Conservation (phyloP, 805 yeast species). For the Brettanomyces custersianus region DNA sequence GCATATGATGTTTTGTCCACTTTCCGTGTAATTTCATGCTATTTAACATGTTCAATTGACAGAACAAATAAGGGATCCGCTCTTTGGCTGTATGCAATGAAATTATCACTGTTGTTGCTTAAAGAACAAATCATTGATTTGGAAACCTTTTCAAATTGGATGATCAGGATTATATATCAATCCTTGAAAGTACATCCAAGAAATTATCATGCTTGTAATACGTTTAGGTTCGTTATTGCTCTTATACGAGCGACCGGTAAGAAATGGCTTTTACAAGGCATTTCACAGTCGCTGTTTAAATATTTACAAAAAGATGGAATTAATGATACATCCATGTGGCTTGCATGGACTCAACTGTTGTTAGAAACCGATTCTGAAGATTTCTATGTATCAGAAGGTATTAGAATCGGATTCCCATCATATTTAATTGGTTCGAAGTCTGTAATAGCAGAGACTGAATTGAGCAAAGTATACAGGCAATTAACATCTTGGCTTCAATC, state of each 20-base stretch:
- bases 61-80: slow-evolving; percentile 27
- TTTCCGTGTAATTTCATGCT: slow-evolving; percentile 4
- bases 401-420: not conserved
- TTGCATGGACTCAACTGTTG: slow-evolving; percentile 8
- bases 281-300: not conserved
- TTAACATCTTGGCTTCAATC: slow-evolving; percentile 8
- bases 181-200: slow-evolving; percentile 33
- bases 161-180: slow-evolving; percentile 14
- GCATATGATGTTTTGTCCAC: not conserved
- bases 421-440: not conserved
- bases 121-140: not conserved
- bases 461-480: not conserved
- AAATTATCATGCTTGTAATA: slow-evolving; percentile 42
- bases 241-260: slow-evolving; percentile 2
- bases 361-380: slow-evolving; percentile 6
- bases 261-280: slow-evolving; percentile 1
- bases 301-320: slow-evolving; percentile 10
- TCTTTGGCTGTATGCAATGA: slow-evolving; percentile 23
- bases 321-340: slow-evolving; percentile 18
- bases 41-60: slow-evolving; percentile 18
- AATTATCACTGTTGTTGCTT: slow-evolving; percentile 1
- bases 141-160: not conserved
- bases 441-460: not conserved
- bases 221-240: slow-evolving; percentile 19
- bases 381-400: slow-evolving; percentile 8